Evolutionary conservation across 2,329 filamentous ascomycete genomes (phyloP), one percentile per base, ranked within the genome.

Genomic region (Ploettnerulaceae sp.): DNA sequence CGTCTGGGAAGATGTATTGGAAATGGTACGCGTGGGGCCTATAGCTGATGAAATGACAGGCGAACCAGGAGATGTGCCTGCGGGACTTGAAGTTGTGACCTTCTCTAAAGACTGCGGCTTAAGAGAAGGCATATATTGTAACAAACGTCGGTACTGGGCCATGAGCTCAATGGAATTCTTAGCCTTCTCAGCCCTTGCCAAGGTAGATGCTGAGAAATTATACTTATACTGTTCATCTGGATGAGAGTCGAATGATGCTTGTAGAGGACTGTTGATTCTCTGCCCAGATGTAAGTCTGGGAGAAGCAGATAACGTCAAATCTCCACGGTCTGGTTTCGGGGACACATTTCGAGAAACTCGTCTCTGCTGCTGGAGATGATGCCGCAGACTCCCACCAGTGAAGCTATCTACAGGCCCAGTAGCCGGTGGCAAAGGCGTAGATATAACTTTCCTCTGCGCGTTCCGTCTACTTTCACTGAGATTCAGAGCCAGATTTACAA

Each of bases 401-500:
- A 72, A 67, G 46, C 66, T 72, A 60, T 57, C 57, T 63, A 78
- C 68, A 69, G 75, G 12, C 59, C 59, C 21, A 64, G 52, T 31
- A 14, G 61, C 41, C 67, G 66, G 52, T 3, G 79, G 72, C 3
- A 79, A 60, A 3, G 77, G 76, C 4, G 71, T 57, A 17, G 59
- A 64, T 28, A 66, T 75, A 64, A 63, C 81, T 66, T 70, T 76
- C 66, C 71, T 77, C 65, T 69, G 79, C 51, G 72, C 86, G 67
- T 74, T 75, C 61, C 80, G 79, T 54, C 81, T 79, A 60, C 84
- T 87, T 66, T 96, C 89, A 69, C 86, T 95, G 39, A 97, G 68
- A 54, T 84, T 93, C 57, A 97, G 69, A 1, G 91, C 91, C 77
- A 97, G 86, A 60, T 89, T 89, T 32, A 97, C 89, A 54, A 97